Conservation (phyloP, 1,284 basidiomycete species). For the Athelia psychrophila region DNA sequence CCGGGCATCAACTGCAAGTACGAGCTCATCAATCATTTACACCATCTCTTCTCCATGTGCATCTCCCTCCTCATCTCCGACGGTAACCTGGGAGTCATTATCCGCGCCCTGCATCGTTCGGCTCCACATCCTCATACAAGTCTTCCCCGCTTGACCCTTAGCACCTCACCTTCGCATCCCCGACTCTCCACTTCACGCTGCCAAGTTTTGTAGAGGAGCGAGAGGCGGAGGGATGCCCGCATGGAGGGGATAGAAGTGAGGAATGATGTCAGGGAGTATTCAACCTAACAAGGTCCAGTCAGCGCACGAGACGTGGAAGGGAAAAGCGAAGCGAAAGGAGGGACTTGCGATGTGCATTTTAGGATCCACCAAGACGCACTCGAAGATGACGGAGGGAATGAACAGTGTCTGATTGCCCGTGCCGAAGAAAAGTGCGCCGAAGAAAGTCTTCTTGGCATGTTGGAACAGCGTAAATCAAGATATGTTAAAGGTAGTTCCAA, state of each 20-base stretch:
- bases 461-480: too few relatives aligned
- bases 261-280: background rate
- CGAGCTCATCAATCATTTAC: too few relatives aligned
- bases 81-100: background rate
- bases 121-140: background rate
- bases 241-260: background rate
- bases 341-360: background rate
- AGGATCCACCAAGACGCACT: background rate
- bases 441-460: too few relatives aligned
- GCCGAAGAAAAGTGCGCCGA: background rate
- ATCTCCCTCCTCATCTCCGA: too few relatives aligned
- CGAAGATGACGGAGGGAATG: background rate
- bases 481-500: too few relatives aligned
- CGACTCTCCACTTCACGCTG: background rate
- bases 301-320: too few relatives aligned
- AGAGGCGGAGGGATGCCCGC: background rate
- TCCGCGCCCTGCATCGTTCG: too few relatives aligned
- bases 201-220: background rate
- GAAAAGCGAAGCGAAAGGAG: too few relatives aligned
- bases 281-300: background rate
- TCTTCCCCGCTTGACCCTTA: background rate
- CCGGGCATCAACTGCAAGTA: too few relatives aligned
- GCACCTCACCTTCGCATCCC: background rate
- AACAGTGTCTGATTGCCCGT: background rate
- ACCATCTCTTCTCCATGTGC: background rate